Percentiles rank a stretch among this genome's conserved stretches.
Conservation (phyloP, 148 eudicot species). For the Rhododendron mucronatum region DNA sequence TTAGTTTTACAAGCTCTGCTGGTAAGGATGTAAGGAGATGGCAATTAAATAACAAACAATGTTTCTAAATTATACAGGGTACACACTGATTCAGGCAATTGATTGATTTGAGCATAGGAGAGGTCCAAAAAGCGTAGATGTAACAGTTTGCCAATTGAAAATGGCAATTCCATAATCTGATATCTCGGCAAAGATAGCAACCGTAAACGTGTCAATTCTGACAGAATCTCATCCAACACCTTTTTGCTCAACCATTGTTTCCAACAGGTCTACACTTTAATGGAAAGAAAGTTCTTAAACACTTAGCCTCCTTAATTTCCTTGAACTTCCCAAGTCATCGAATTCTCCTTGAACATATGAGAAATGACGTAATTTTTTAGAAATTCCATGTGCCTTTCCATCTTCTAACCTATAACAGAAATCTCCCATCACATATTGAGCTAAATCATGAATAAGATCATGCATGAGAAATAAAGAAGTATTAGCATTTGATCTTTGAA, state of each 20-base stretch:
- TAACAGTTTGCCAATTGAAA: no score
- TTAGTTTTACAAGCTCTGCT: no score
- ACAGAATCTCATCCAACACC: neutral
- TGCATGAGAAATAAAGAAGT: slow-evolving; percentile 20
- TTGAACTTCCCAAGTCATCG: neutral
- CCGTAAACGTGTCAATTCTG: neutral
- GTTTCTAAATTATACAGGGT: neutral
- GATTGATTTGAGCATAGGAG: neutral
- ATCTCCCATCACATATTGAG: slow-evolving; percentile 7
- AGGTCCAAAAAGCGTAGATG: slow-evolving; percentile 1
- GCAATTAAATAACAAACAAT: neutral
- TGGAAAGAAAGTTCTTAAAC: no score
- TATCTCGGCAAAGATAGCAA: neutral
- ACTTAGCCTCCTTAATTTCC: no score
- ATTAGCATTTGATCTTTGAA: neutral
- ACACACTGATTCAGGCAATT: neutral
- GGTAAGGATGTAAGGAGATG: no score
- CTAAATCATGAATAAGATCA: slow-evolving; percentile 17
- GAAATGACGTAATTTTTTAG: neutral
- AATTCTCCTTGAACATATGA: neutral
- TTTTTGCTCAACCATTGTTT: neutral
- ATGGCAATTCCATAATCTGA: neutral
- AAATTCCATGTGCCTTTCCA: neutral
- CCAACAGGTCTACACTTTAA: no score
- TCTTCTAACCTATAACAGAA: neutral